A percentile compares a stretch with the other conserved stretches of the same genome.
These are phyloP conservation scores for Lagenidium sp. DNA, from an alignment of 352 stramenopile genomes.

Conservation along the genomic window DNA sequence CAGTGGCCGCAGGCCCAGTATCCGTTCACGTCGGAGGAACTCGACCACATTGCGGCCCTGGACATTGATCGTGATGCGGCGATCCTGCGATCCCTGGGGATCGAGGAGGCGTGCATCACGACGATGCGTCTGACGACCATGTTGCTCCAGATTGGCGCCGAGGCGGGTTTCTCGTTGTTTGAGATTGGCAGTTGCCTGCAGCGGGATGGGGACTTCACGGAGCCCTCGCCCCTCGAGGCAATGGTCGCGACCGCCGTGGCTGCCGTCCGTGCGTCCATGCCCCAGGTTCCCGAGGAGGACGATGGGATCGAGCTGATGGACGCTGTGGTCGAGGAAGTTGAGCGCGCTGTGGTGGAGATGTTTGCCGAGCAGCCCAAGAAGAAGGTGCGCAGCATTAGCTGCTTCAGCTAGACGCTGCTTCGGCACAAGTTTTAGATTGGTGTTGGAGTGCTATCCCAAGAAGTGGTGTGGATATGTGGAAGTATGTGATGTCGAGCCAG, in stretches of 20 bases:
- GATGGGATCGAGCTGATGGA: slow-evolving; percentile 30
- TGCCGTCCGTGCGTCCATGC: not conserved
- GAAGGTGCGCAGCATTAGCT: slow-evolving; percentile 85
- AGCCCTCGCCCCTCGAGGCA: slow-evolving; percentile 68
- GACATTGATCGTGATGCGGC: slow-evolving; percentile 43
- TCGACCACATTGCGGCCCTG: slow-evolving; percentile 70
- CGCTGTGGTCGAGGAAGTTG: slow-evolving; percentile 43
- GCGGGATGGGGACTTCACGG: slow-evolving; percentile 70
- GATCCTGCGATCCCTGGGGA: slow-evolving; percentile 52
- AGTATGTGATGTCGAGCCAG: not conserved
- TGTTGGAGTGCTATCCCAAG: not conserved
- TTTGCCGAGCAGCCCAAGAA: slow-evolving; percentile 64
- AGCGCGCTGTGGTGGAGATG: slow-evolving; percentile 25
- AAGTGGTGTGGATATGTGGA: not conserved
- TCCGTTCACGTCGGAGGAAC: slow-evolving; percentile 67
- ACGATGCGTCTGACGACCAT: slow-evolving; percentile 78
- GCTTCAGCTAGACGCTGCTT: slow-evolving; percentile 44
- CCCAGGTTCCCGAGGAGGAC: slow-evolving; percentile 15
- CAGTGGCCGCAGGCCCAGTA: slow-evolving; percentile 85
- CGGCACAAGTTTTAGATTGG: not conserved
- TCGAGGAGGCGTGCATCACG: slow-evolving; percentile 75
- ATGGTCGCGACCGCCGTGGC: slow-evolving; percentile 36
- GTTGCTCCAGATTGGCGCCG: slow-evolving; percentile 65
- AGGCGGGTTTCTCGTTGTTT: slow-evolving; percentile 75
- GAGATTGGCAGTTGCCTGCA: slow-evolving; percentile 79